phyloP scores from a whole-genome alignment of 768 basidiomycete species.

The Dacryopinax spathularia region DNA sequence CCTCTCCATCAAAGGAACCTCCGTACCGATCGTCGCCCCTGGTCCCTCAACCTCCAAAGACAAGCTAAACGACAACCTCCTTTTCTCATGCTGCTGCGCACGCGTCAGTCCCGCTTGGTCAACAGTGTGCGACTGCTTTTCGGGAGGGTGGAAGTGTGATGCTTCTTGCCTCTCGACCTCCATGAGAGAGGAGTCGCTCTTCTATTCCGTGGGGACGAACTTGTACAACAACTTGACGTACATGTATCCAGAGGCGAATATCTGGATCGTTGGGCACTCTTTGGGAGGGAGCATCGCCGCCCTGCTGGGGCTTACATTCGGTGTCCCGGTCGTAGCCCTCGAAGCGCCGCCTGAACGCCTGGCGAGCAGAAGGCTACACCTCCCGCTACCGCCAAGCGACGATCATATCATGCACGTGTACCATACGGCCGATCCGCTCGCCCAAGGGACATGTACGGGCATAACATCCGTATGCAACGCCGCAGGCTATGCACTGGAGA shows the following conservation, averaged over 20 bases:
- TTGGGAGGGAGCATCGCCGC: constrained; percentile 78
- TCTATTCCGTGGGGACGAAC: constrained; percentile 80
- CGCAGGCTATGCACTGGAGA: constrained; percentile 76
- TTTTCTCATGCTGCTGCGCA: constrained; percentile 92
- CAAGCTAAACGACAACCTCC: constrained; percentile 86
- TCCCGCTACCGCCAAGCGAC: constrained; percentile 59
- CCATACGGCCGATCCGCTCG: constrained; percentile 87
- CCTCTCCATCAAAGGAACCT: constrained; percentile 87
- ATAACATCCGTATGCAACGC: constrained; percentile 62
- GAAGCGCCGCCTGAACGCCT: constrained; percentile 80
- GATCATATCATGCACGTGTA: constrained; percentile 77
- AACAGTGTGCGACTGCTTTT: constrained; percentile 78
- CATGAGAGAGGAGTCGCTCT: constrained; percentile 66
- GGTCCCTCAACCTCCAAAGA: constrained; percentile 75
- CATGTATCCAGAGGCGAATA: constrained; percentile 77
- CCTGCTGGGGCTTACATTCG: constrained; percentile 77
- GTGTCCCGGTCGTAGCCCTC: constrained; percentile 81
- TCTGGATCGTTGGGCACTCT: constrained; percentile 79
- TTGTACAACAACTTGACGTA: constrained; percentile 84
- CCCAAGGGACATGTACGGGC: constrained; percentile 73
- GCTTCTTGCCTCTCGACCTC: constrained; percentile 66
- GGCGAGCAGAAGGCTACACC: constrained; percentile 65
- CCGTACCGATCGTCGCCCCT: constrained; percentile 51
- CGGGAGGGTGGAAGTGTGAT: constrained; percentile 61
- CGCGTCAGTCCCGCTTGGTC: constrained; percentile 90